These are phyloP conservation scores for Pseudogymnoascus sp. DNA, from an alignment of 2,329 filamentous ascomycete genomes.

Conservation along the genomic window DNA sequence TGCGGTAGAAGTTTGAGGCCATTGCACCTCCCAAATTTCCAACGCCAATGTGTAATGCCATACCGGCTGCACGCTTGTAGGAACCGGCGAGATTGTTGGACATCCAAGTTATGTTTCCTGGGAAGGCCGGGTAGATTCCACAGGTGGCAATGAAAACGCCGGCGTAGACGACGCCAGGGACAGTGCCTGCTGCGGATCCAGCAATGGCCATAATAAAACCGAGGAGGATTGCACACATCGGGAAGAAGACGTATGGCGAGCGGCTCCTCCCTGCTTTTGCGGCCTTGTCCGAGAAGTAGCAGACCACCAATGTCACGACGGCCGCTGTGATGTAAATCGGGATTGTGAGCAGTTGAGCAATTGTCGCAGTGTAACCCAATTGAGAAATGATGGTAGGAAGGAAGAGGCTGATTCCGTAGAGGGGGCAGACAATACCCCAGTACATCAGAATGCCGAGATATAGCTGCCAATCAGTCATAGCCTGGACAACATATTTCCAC, in stretches of 20 bases:
- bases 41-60: conserved; percentile 39
- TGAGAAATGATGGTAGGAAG: conserved; percentile 37
- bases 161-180: conserved; percentile 37
- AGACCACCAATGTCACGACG: conserved; percentile 45
- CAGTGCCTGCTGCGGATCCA: conserved; percentile 21
- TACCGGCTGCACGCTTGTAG: conserved; percentile 37
- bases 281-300: conserved; percentile 47
- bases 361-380: conserved; percentile 44
- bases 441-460: conserved; percentile 41
- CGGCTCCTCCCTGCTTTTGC: conserved; percentile 34
- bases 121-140: conserved; percentile 39
- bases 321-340: conserved; percentile 58
- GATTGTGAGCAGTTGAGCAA: conserved; percentile 31
- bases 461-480: conserved; percentile 41
- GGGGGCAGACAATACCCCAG: conserved; percentile 49
- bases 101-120: conserved; percentile 45
- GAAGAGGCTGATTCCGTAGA: conserved; percentile 36
- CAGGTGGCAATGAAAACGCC: conserved; percentile 38
- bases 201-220: conserved; percentile 48
- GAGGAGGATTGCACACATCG: conserved; percentile 45
- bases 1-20: conserved; percentile 47
- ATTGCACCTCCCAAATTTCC: conserved; percentile 39
- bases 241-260: conserved; percentile 48
- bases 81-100: conserved; percentile 51
- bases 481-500: conserved; percentile 32